phyloP scores from a whole-genome alignment of 75 land plant genomes.

The Ceratopteris richardii region DNA sequence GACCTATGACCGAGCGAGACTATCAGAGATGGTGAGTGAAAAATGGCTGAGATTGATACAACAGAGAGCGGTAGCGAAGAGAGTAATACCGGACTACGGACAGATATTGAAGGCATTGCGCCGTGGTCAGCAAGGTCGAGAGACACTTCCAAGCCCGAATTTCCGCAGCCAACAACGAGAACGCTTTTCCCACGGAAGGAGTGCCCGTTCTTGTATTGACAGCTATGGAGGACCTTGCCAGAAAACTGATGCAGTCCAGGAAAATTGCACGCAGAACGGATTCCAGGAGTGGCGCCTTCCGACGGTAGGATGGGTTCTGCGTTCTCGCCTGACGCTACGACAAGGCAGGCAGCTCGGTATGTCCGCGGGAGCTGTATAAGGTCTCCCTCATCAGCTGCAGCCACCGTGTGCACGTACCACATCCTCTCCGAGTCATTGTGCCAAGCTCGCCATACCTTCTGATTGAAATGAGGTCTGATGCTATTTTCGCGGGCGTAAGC shows the following conservation, averaged over 20 bases:
- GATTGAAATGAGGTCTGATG: constrained; percentile 29
- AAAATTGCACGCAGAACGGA: background rate
- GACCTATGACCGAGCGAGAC: too few relatives aligned
- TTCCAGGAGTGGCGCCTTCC: background rate
- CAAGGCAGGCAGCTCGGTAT: constrained; percentile 22
- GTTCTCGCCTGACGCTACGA: constrained; percentile 69
- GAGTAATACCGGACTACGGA: constrained; percentile 33
- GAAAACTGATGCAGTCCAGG: constrained; percentile 18
- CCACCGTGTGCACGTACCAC: constrained; percentile 17
- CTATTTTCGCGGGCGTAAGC: constrained; percentile 27
- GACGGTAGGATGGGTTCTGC: constrained; percentile 35
- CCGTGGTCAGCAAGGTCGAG: constrained; percentile 35
- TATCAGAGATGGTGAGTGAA: too few relatives aligned
- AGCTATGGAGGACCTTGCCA: constrained; percentile 35
- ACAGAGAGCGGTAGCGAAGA: too few relatives aligned
- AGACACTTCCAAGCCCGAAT: constrained; percentile 65
- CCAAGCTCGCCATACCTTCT: constrained; percentile 20
- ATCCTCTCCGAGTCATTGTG: constrained; percentile 10
- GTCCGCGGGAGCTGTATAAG: background rate
- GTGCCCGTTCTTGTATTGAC: constrained; percentile 42
- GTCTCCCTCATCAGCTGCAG: too few relatives aligned
- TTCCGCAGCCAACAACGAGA: constrained; percentile 65
- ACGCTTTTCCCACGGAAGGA: constrained; percentile 36
- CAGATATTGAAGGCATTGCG: constrained; percentile 34
- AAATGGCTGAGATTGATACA: too few relatives aligned